A percentile compares a stretch with the other conserved stretches of the same genome.
Evolutionary conservation across 176 grass and related monocot species (phyloP).

Genomic region (Musa acuminata): DNA sequence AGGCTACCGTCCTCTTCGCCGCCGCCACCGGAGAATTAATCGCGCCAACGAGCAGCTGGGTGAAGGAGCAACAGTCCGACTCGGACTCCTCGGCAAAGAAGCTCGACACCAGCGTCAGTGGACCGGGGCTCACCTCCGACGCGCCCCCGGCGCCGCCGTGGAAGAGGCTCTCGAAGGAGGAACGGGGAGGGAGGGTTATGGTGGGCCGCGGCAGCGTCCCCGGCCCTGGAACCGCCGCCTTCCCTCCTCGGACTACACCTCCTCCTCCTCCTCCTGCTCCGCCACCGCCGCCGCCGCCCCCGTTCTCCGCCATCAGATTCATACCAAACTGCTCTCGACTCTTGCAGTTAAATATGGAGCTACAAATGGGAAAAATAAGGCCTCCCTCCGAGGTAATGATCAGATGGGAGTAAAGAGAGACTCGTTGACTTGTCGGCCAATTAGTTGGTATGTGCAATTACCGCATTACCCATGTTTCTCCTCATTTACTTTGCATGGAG

Average conservation of each 20-base stretch:
- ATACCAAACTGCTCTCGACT: neutral
- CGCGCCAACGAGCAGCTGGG: slow-evolving; percentile 54
- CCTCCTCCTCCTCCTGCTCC: neutral
- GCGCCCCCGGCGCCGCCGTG: neutral
- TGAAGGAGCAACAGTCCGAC: slow-evolving; percentile 52
- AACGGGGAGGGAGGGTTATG: slow-evolving; percentile 31
- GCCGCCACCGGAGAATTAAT: slow-evolving; percentile 30
- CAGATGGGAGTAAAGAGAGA: neutral
- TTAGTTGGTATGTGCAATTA: neutral
- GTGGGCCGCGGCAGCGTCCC: slow-evolving; percentile 19
- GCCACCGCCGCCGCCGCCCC: neutral
- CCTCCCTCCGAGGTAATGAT: neutral
- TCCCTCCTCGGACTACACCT: neutral
- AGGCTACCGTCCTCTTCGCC: neutral
- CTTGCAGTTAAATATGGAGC: neutral
- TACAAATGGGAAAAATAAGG: neutral
- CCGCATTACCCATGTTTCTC: neutral
- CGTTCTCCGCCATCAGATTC: slow-evolving; percentile 8
- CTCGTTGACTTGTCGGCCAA: neutral
- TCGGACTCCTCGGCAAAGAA: slow-evolving; percentile 41
- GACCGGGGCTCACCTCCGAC: slow-evolving; percentile 34
- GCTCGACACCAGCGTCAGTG: slow-evolving; percentile 35
- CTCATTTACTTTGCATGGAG: too few relatives aligned
- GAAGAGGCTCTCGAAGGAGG: slow-evolving; percentile 37
- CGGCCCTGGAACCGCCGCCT: neutral